phyloP scores from a whole-genome alignment of 208 protist genomes.

The Acanthamoeba healyi region DNA sequence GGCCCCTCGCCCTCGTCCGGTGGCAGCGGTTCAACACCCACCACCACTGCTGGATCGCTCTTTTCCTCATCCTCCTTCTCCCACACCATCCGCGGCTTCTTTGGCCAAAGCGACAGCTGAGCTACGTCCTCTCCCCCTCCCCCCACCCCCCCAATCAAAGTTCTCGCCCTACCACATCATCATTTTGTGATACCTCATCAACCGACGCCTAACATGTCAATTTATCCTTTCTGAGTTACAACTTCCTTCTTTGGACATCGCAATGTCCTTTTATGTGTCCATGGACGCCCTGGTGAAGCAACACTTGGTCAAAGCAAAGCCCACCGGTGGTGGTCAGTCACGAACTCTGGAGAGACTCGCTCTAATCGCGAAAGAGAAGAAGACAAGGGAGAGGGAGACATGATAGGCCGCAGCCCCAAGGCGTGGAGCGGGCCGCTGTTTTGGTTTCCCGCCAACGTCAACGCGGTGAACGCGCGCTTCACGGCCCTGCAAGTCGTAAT shows the following conservation, averaged over 20 bases:
- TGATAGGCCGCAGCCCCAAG: constrained; percentile 7
- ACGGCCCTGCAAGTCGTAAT: neutral
- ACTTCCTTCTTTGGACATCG: no score
- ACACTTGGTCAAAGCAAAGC: no score
- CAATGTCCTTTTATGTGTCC: no score
- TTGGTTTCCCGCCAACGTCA: constrained; percentile 61
- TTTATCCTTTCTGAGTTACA: no score
- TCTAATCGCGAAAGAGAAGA: neutral
- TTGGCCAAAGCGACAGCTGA: neutral
- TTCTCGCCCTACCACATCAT: no score
- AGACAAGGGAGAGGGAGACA: neutral
- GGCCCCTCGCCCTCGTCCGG: neutral
- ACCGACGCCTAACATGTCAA: no score
- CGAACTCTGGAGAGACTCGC: no score
- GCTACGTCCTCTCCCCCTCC: neutral
- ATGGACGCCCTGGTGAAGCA: no score
- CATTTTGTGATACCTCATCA: no score
- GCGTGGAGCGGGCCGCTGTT: constrained; percentile 49
- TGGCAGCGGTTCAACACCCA: no score
- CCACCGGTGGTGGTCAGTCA: no score
- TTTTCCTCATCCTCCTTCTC: constrained; percentile 8
- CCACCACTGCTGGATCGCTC: neutral
- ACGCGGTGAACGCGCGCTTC: constrained; percentile 48
- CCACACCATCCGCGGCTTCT: neutral
- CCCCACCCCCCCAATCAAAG: no score